Evolutionary conservation across 345 rosid genomes (phyloP), one percentile per base, ranked within the genome.

Genomic region (Luvunga scandens): DNA sequence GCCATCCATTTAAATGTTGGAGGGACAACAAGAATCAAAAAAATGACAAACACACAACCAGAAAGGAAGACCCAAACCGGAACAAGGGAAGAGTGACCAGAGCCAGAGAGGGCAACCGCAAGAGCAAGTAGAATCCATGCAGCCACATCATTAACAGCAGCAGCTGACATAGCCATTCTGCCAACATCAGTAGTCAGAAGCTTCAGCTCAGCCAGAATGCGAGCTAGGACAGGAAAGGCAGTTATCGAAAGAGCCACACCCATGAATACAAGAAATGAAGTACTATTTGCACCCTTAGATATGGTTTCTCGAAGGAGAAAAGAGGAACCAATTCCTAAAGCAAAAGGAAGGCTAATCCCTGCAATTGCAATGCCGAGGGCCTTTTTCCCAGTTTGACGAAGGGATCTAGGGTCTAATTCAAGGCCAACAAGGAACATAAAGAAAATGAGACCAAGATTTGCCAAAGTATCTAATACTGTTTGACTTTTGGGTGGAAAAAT

Each of bases 71-170:
- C 96, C 98, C 96, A 93, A 16, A 91, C 71, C 65, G 98, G 77
- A 6, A 87, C 87, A 0, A 90, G 81, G 1, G 91, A 83, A 16
- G 98, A 93, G 9, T 79, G 66, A 5, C 70, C 48, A 0, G 91
- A 66, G 21, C 94, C 93, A 16, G 94, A 93, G 33, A 93, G 85
- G 67, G 97, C 97, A 71, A 93, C 84, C 71, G 97, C 95, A 69
- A 93, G 91, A 73, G 97, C 95, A 57, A 93, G 93, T 9, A 93
- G 86, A 77, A 93, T 86, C 97, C 97, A 93, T 25, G 97, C 97
- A 1, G 90, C 92, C 25, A 93, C 84, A 42, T 93, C 97, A 30
- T 93, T 93, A 12, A 93, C 92, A 0, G 96, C 96, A 2, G 97
- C 95, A 9, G 95, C 97, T 28, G 97, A 91, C 97, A 93, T 90